Conservation (phyloP, 352 stramenopile species). For the Lagenidium giganteum region DNA sequence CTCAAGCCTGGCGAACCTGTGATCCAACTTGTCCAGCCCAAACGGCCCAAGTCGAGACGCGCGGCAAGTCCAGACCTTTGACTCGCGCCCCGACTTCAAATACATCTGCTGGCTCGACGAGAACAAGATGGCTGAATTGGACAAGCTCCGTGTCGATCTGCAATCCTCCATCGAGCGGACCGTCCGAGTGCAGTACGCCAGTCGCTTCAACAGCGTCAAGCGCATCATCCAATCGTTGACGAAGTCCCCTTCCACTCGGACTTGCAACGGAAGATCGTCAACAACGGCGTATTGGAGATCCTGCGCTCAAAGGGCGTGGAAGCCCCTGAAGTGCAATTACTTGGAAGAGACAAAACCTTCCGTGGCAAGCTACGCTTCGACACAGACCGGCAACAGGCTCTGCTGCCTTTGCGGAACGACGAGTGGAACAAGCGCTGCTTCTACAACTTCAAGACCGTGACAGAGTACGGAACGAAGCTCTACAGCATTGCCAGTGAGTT, state of each 20-base stretch:
- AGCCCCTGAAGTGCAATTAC: constrained; percentile 14
- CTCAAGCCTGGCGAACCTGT: too few species aligned
- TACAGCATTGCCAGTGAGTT: constrained; percentile 9
- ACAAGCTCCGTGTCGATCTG: background rate
- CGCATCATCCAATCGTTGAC: background rate
- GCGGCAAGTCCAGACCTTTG: too few species aligned
- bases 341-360: constrained; percentile 7
- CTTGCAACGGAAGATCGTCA: constrained; percentile 5
- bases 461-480: constrained; percentile 11
- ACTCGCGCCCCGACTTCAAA: background rate
- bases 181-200: background rate
- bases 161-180: background rate
- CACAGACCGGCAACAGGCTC: constrained; percentile 6
- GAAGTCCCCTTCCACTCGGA: constrained; percentile 7
- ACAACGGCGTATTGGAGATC: background rate
- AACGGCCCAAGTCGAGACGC: too few species aligned
- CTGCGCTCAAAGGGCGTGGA: too few species aligned
- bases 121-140: background rate
- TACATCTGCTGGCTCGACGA: background rate
- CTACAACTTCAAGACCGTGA: constrained; percentile 19
- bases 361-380: constrained; percentile 3
- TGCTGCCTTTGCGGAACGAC: constrained; percentile 5
- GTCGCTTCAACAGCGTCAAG: background rate
- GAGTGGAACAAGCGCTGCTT: constrained; percentile 14
- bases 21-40: too few species aligned